Evolutionary conservation across 805 yeast species (phyloP), one percentile per base, ranked within the genome.

Genomic region (Metschnikowia picachoensis): DNA sequence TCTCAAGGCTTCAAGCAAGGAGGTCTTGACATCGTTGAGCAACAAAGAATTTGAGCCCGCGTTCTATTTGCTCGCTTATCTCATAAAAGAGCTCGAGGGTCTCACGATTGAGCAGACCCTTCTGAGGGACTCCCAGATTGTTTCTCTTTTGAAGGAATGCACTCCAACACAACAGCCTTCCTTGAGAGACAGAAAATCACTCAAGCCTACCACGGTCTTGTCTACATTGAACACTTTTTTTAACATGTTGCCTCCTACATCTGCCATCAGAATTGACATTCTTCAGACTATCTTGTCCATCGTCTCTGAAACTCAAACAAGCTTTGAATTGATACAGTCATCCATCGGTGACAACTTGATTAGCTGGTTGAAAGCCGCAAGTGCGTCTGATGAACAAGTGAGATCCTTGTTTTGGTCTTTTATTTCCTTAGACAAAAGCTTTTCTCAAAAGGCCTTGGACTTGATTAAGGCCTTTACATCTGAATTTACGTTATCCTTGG

Each of bases 21-120:
- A 58, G n/a, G 55, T 46, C 16, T 62, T 72, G 50, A 55, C 59
- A 30, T 60, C 64, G 45, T 66, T 72, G 54, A 59, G 65, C 40
- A 76, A 72, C 59, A 70, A 64, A 49, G 76, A 71, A 46, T 72
- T 72, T 44, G 77, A 72, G 59, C 70, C 76, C 20, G 60, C 74
- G n/a, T 68, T 70, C 60, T 68, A 72, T 54, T 64, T 72, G 55
- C 58, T 68, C 47, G 57, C 65, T 30, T 66, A 69, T 53, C 61
- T 72, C 36, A 59, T 68, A 44, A 53, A 54, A 25, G 62, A 67
- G 48, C 61, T 70, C 34, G 57, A 65, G 44, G 60, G 56, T n/a
- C 50, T 56, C 31, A 30, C 53, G 17, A 35, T 58, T 33, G 63
- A 59, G 37, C 47, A 50, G 13, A 64, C 62, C 15, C 60, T 67